A percentile compares a stretch with the other conserved stretches of the same genome.
Evolutionary conservation across 371 early-diverging fungal genomes (phyloP).

Genomic region (Amoeboradix gromovi): DNA sequence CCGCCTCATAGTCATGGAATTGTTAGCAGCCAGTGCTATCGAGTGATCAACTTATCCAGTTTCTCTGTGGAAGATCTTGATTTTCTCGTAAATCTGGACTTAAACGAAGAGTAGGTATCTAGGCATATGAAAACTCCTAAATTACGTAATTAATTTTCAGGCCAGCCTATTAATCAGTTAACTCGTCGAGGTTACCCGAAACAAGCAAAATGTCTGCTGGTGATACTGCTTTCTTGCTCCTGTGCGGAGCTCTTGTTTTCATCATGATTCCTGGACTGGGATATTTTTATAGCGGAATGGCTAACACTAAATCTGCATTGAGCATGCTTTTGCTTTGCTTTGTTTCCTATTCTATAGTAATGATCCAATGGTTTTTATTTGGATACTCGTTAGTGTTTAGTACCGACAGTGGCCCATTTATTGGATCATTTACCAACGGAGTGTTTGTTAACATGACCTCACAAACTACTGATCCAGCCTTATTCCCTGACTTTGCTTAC

Average conservation of each 20-base stretch:
- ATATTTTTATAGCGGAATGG: slow-evolving; percentile 5
- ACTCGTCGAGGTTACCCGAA: too few relatives aligned
- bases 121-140: too few relatives aligned
- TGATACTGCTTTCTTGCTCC: slow-evolving; percentile 3
- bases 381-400: slow-evolving; percentile 4
- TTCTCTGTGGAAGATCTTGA: too few relatives aligned
- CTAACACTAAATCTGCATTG: slow-evolving; percentile 3
- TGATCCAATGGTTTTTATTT: slow-evolving; percentile 4
- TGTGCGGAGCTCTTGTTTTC: slow-evolving; percentile 3
- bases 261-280: slow-evolving; percentile 5
- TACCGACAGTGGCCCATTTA: slow-evolving; percentile 2
- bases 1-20: too few relatives aligned
- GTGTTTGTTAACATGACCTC: background rate
- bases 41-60: too few relatives aligned
- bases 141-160: too few relatives aligned
- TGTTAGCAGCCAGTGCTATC: too few relatives aligned
- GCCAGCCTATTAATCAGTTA: too few relatives aligned
- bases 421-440: slow-evolving; percentile 2
- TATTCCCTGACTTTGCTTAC: slow-evolving; percentile 1
- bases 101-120: too few relatives aligned
- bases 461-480: slow-evolving; percentile 1
- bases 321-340: slow-evolving; percentile 4
- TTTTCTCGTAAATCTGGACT: too few relatives aligned
- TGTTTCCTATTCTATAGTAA: slow-evolving; percentile 2
- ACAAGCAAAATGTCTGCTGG: too few relatives aligned